Percentiles rank a stretch among this genome's conserved stretches.
phyloP scores from a whole-genome alignment of 176 grass and related monocot species.

The Lolium multiflorum region DNA sequence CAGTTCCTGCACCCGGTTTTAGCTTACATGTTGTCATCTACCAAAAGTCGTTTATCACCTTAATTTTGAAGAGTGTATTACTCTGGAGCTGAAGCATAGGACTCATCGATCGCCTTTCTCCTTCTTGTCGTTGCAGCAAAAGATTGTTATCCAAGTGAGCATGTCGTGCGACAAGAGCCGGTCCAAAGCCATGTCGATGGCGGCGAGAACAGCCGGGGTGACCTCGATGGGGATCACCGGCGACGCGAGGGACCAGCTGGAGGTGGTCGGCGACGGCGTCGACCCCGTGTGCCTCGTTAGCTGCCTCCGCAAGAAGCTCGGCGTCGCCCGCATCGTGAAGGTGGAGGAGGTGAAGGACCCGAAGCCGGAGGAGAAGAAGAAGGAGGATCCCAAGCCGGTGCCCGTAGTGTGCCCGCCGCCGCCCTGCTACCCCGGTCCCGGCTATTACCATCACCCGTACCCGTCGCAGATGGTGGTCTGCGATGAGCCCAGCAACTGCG shows the following conservation, averaged over 20 bases:
- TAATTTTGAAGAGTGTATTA: no score
- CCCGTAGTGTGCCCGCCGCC: not conserved
- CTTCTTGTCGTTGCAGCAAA: conserved; percentile 42
- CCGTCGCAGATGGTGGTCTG: conserved; percentile 35
- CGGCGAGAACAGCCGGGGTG: conserved; percentile 43
- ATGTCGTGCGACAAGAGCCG: conserved; percentile 51
- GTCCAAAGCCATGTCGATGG: conserved; percentile 45
- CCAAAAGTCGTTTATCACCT: no score
- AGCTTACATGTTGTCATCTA: no score
- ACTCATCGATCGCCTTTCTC: not conserved
- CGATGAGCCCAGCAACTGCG: conserved; percentile 33
- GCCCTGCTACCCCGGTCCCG: conserved; percentile 1
- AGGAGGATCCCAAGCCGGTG: not conserved
- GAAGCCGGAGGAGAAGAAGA: conserved; percentile 14
- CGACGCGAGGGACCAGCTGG: conserved; percentile 57
- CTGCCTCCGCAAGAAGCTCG: conserved; percentile 63
- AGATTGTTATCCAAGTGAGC: conserved; percentile 62
- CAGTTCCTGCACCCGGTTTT: not conserved
- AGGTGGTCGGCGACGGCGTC: conserved; percentile 63
- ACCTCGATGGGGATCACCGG: conserved; percentile 49
- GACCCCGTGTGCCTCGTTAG: conserved; percentile 56
- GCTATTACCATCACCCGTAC: conserved; percentile 23
- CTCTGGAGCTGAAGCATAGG: not conserved
- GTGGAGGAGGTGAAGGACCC: conserved; percentile 62
- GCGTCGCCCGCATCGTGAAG: conserved; percentile 49